Base-by-base conservation (phyloP, 2,329 filamentous ascomycete genomes). In the Botrytis tulipae region DNA sequence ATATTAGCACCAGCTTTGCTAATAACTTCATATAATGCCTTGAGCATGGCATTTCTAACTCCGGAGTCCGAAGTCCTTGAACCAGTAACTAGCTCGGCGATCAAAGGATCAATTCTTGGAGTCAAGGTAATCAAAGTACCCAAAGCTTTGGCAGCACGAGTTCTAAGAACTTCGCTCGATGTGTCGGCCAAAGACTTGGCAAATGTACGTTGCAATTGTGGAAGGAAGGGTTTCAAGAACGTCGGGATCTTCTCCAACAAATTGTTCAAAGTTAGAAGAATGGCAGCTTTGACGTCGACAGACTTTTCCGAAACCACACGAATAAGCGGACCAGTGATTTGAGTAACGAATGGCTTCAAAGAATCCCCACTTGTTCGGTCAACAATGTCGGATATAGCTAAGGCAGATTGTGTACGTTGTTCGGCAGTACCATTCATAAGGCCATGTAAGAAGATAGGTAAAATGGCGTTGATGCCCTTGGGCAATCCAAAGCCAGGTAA, bases 381-480 rank as follows among this genome's bases (percentile, higher is more conserved):
- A 76, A 98, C 92, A 77, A 99, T 93, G 81, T 99, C 97, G 3
- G 95, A 97, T 78, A 99, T 97, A 73, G 93, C 96, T 76, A 98
- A 87, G 63, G 97, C 96, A 73, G 96, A 91, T 81, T 97, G 93
- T 40, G 94, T 96, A 81, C 95, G 89, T 84, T 99, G 96, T 8
- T 99, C 96, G 25, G 93, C 86, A 54, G 92, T 95, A 73, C 96
- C 97, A 80, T 99, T 98, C 92, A 99, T 97, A 77, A 99, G 87
- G 83, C 96, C 96, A 82, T 99, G 97, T 80, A 98, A 83, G 88
- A 99, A 98, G 77, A 99, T 98, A 3, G 97, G 96, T 75, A 99
- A 84, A 76, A 99, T 91, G 76, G 96, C 95, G 80, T 94, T 97
- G 86, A 99, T 97, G 75, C 97, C 97, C 88, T 98, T 99, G 2